Evolutionary conservation across 805 yeast species (phyloP).

Genomic region (Kazachstania taianensis): DNA sequence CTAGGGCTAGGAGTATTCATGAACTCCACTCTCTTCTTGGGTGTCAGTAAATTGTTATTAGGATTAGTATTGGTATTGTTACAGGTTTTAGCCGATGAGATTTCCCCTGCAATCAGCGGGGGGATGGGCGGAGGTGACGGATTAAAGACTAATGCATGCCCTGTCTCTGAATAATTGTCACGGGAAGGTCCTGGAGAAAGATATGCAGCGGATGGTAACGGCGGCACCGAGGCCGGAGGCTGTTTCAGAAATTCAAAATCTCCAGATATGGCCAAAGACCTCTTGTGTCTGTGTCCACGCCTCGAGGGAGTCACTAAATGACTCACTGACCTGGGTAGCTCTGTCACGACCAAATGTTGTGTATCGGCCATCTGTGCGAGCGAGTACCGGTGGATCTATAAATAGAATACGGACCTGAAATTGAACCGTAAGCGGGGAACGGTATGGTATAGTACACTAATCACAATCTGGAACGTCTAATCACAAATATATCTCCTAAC

Average conservation of each 20-base stretch:
- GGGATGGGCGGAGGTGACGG: not conserved
- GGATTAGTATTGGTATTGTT: not conserved
- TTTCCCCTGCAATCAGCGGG: not conserved
- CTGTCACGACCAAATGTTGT: constrained; percentile 12
- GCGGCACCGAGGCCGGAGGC: constrained; percentile 13
- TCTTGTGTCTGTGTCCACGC: constrained; percentile 65
- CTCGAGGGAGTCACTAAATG: constrained; percentile 25
- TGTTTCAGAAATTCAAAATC: constrained; percentile 52
- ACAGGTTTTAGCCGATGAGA: no score
- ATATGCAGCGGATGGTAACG: constrained; percentile 7
- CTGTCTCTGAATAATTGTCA: not conserved
- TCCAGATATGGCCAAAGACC: constrained; percentile 84
- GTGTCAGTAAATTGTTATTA: constrained; percentile 3
- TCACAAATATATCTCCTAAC: no score
- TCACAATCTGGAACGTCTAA: no score
- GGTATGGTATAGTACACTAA: no score
- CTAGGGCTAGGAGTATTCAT: constrained; percentile 17
- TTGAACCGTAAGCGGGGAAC: no score
- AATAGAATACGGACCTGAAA: no score
- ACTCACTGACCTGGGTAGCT: constrained; percentile 7
- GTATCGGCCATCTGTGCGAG: constrained; percentile 13
- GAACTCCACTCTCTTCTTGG: constrained; percentile 2
- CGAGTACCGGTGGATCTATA: no score
- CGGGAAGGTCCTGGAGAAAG: constrained; percentile 5
- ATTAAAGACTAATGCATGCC: not conserved